Base-by-base conservation (phyloP, 1,139 yeast species). In the Blastobotrys persicus region DNA sequence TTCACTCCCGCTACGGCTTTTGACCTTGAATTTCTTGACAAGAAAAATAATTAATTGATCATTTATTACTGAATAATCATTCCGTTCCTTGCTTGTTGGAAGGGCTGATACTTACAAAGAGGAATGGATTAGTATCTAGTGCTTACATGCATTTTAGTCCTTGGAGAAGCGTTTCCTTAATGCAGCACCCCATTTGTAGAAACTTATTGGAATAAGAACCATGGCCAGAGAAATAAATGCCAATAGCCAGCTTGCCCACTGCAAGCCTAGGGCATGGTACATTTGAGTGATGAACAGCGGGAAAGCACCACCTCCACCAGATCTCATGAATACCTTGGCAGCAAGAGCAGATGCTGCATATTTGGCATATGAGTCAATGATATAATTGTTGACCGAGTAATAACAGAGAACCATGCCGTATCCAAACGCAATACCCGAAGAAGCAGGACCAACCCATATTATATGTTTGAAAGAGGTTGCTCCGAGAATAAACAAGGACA, bases 361-460 rank as follows among this genome's bases (percentile, higher is more conserved):
- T 61, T 83, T 82, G 47, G 88, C 86, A 67, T 87, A 88, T 26
- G 94, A 83, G 68, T 88, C 96, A 65, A 88, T 85, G 67, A 88
- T 87, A 67, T 88, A 88, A 70, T 88, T 88, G 71, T 88, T 88
- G 63, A 88, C 76, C 1, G 95, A 85, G 66, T 88, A 87, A 68
- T 88, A 88, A 62, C 88, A 83, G 61, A 88, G 74, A 49, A 88
- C 95, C 95, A 88, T 87, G 54, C 96, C 96, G 62, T 80, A 88
- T 32, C 96, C 96, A 66, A 88, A 88, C 0, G 94, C 88, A 45
- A 88, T 68, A 55, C 96, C 96, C 1, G 95, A 78, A n/a, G 95
- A 85, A 5, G 96, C 94, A 13, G 96, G 96, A 20, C 95, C 96
- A 37, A 89, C 96, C 95, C 96, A 88, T 53, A 88, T 83, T 55